These are phyloP conservation scores for Clonostachys sp. DNA, from an alignment of 2,329 filamentous ascomycete species.

Conservation along the genomic window DNA sequence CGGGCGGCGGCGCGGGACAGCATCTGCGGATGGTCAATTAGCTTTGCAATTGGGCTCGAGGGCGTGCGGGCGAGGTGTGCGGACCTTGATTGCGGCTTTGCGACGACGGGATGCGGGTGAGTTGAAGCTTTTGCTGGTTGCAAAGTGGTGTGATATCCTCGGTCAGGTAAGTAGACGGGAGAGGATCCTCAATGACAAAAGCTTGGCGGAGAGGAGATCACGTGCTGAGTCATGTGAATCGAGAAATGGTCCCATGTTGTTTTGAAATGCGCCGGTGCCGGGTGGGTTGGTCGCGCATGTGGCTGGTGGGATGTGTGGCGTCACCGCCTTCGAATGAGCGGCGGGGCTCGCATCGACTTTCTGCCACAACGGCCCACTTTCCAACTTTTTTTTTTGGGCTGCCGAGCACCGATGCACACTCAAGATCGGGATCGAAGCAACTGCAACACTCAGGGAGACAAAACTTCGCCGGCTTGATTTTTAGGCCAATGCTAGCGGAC, in stretches of 20 bases:
- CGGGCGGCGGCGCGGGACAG: slow-evolving; percentile 66
- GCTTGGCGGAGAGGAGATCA: slow-evolving; percentile 9
- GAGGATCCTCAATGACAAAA: slow-evolving; percentile 10
- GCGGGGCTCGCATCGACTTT: slow-evolving; percentile 1
- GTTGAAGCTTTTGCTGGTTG: slow-evolving; percentile 14
- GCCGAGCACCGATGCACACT: slow-evolving; percentile 7
- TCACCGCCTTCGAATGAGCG: too few relatives aligned
- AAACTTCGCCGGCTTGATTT: background rate
- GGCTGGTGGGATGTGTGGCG: too few relatives aligned
- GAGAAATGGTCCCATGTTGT: slow-evolving; percentile 1
- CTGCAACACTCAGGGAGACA: background rate
- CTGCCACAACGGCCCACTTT: slow-evolving; percentile 15
- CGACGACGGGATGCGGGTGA: background rate
- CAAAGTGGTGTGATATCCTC: slow-evolving; percentile 15
- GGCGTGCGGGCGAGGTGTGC: slow-evolving; percentile 7
- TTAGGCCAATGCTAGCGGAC: background rate
- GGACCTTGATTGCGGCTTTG: background rate
- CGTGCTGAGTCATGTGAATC: slow-evolving; percentile 8
- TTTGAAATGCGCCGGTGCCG: too few relatives aligned
- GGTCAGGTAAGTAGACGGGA: slow-evolving; percentile 1
- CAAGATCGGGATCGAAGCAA: background rate
- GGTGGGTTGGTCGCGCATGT: too few relatives aligned
- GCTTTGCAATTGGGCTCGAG: background rate
- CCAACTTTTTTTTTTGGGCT: slow-evolving; percentile 14
- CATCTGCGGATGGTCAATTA: slow-evolving; percentile 55